A percentile compares a stretch with the other conserved stretches of the same genome.
phyloP scores from a whole-genome alignment of 2,329 filamentous ascomycete species.

The Monosporascus sp. region DNA sequence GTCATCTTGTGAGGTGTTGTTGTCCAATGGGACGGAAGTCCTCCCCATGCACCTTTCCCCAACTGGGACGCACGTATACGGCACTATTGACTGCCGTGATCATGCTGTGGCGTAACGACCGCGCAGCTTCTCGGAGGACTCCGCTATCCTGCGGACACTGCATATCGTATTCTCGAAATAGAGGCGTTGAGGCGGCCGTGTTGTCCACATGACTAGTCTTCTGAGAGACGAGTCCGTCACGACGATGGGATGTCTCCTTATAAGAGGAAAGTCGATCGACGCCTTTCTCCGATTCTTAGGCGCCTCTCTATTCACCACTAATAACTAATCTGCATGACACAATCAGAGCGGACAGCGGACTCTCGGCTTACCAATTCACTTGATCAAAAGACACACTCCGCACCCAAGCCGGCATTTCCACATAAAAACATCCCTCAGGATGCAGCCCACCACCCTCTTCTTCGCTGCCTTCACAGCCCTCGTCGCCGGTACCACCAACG shows the following conservation, averaged over 20 bases:
- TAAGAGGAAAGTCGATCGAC: no score
- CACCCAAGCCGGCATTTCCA: background rate
- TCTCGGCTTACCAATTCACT: no score
- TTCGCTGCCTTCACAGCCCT: constrained; percentile 14
- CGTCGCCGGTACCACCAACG: constrained; percentile 15
- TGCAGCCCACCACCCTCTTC: constrained; percentile 25
- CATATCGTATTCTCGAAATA: background rate
- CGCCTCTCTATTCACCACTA: no score
- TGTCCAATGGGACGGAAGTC: background rate
- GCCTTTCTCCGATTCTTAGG: no score
- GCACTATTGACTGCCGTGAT: background rate
- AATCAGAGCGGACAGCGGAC: no score
- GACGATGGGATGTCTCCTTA: no score
- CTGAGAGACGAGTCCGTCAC: no score
- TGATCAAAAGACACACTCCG: background rate
- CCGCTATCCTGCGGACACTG: background rate
- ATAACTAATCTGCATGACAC: no score
- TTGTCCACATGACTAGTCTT: background rate
- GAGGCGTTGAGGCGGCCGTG: background rate
- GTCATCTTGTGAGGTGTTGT: no score
- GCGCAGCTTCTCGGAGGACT: background rate
- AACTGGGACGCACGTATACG: background rate
- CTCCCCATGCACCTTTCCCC: background rate
- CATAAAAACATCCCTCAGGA: constrained; percentile 8
- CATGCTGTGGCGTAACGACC: background rate